A percentile compares a stretch with the other conserved stretches of the same genome.
phyloP scores from a whole-genome alignment of 148 eudicot genomes.

The Amaranthus palmeri region DNA sequence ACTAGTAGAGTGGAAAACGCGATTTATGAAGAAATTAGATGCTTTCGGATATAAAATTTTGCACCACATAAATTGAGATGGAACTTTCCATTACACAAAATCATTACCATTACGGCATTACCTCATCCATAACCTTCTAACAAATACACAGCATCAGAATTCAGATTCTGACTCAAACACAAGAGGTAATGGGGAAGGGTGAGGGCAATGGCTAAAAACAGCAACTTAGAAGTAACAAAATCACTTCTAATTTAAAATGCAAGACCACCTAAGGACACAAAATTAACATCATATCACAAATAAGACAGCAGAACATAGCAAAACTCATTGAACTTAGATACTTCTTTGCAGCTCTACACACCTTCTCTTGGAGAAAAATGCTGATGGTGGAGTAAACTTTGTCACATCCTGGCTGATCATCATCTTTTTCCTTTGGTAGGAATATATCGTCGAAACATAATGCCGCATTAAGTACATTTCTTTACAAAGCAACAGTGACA shows the following conservation, averaged over 20 bases:
- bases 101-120: too few species aligned
- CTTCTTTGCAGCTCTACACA: slow-evolving; percentile 10
- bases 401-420: slow-evolving; percentile 22
- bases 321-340: not conserved
- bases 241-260: not conserved
- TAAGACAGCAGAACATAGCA: not conserved
- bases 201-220: not conserved
- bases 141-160: too few species aligned
- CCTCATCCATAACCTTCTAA: too few species aligned
- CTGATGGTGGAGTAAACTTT: slow-evolving; percentile 20
- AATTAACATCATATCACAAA: not conserved
- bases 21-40: too few species aligned
- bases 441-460: slow-evolving; percentile 22
- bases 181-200: not conserved
- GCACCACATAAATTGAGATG: too few species aligned
- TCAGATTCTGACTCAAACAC: too few species aligned
- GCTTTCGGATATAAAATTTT: too few species aligned
- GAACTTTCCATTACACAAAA: too few species aligned
- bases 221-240: not conserved
- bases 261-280: not conserved
- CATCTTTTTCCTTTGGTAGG: slow-evolving; percentile 15
- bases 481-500: slow-evolving; percentile 17
- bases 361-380: slow-evolving; percentile 31
- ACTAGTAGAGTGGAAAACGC: too few species aligned
- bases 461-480: slow-evolving; percentile 23